Conservation (phyloP, 805 yeast species). For the Lachancea sp. region DNA sequence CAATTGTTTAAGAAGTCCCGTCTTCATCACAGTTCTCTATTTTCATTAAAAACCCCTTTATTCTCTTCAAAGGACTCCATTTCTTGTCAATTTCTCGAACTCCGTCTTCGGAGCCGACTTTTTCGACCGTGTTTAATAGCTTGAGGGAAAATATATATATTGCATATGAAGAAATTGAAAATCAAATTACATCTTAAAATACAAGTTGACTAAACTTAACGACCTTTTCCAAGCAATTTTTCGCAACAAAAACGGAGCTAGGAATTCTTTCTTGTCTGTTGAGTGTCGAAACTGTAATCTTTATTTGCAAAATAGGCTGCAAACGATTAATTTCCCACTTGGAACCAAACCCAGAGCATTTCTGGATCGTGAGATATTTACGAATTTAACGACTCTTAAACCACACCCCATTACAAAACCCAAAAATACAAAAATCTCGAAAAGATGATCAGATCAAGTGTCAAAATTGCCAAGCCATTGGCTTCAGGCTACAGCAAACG, state of each 20-base stretch:
- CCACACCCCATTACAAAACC: not conserved
- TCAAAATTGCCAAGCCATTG: slow-evolving; percentile 2
- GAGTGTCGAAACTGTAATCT: not conserved
- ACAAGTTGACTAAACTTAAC: too few relatives aligned
- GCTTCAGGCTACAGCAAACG: slow-evolving; percentile 1
- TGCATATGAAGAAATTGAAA: not conserved
- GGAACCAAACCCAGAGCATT: not conserved
- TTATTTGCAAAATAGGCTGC: not conserved
- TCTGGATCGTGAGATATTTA: not conserved
- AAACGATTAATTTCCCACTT: not conserved
- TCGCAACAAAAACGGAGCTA: too few relatives aligned
- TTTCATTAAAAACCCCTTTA: not conserved
- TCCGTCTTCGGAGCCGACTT: not conserved
- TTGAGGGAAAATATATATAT: not conserved
- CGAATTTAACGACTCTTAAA: not conserved
- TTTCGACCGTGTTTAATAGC: not conserved
- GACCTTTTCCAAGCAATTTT: too few relatives aligned
- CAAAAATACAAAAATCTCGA: too few relatives aligned
- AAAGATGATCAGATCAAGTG: slow-evolving; percentile 5
- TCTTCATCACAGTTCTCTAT: not conserved
- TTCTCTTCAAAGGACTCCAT: too few relatives aligned
- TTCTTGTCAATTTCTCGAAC: not conserved
- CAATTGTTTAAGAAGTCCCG: too few relatives aligned
- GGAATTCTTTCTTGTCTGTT: too few relatives aligned
- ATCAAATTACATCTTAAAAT: too few relatives aligned